Percentiles rank a stretch among this genome's conserved stretches.
These are phyloP conservation scores for Podila verticillata DNA, from an alignment of 192 early-diverging fungal genomes.

Conservation along the genomic window DNA sequence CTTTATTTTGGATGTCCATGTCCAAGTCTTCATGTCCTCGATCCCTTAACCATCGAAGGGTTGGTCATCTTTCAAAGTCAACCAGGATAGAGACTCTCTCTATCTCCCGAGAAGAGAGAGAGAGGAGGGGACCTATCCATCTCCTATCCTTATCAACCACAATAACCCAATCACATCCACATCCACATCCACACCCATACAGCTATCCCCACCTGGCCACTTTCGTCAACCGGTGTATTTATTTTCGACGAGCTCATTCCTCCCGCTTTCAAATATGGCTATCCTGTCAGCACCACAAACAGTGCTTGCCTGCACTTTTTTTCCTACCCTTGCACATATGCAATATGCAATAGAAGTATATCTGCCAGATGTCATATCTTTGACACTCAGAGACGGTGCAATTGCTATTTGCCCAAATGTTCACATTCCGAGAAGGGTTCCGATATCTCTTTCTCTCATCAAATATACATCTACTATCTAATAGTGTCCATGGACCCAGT, in stretches of 20 bases:
- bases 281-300: no score
- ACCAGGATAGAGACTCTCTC: not conserved
- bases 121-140: not conserved
- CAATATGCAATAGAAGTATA: no score
- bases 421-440: not conserved
- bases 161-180: no score
- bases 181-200: no score
- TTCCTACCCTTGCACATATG: no score
- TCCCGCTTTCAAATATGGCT: no score
- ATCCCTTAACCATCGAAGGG: not conserved
- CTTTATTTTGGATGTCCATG: not conserved
- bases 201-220: no score
- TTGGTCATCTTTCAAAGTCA: conserved; percentile 3
- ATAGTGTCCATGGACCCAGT: not conserved
- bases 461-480: not conserved
- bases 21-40: not conserved
- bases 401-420: not conserved
- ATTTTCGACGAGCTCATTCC: no score
- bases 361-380: not conserved
- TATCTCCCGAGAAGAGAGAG: not conserved
- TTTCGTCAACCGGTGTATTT: no score
- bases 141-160: no score
- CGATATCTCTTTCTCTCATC: not conserved
- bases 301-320: no score
- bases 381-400: not conserved